Evolutionary conservation across 78 protist genomes (phyloP).

Genomic region (Polysphondylium violaceum): DNA sequence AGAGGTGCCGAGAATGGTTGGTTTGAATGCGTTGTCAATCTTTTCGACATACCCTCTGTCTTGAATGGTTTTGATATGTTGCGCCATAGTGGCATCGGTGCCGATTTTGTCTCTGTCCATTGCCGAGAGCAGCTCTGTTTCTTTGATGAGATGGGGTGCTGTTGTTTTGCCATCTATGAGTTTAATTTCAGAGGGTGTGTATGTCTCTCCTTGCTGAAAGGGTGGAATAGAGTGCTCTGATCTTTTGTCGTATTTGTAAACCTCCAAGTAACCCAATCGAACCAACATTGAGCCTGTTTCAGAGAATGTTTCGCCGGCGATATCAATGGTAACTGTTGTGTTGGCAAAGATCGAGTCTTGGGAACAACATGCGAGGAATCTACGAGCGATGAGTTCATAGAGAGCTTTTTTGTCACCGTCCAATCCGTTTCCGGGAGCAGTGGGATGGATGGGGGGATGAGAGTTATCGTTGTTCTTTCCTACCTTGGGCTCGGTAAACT

Average conservation of each 20-base stretch:
- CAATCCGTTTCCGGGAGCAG: constrained; percentile 30
- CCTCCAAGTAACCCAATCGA: constrained; percentile 90
- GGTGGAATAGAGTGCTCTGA: constrained; percentile 87
- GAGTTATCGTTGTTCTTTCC: constrained; percentile 96
- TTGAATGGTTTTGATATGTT: constrained; percentile 95
- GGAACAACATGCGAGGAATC: constrained; percentile 97
- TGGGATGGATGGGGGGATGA: constrained; percentile 99
- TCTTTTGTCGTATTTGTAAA: constrained; percentile 95
- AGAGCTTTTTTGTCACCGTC: constrained; percentile 58
- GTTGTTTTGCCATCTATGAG: constrained; percentile 89
- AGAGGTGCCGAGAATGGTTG: constrained; percentile 93
- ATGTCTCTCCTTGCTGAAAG: constrained; percentile 81
- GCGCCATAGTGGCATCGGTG: constrained; percentile 99
- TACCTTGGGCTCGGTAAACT: constrained; percentile 87
- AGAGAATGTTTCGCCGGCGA: constrained; percentile 90
- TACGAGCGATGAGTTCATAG: constrained; percentile 95
- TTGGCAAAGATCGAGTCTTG: constrained; percentile 94
- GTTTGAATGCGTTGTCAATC: constrained; percentile 73
- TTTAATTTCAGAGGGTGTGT: constrained; percentile 82
- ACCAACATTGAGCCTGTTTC: constrained; percentile 78
- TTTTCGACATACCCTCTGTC: constrained; percentile 91
- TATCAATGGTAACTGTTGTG: constrained; percentile 84
- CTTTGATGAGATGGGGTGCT: constrained; percentile 96
- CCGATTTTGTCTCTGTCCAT: constrained; percentile 98
- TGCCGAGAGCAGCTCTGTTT: constrained; percentile 94